phyloP scores from a whole-genome alignment of 768 basidiomycete genomes.

The Leccinum fibrillosum region DNA sequence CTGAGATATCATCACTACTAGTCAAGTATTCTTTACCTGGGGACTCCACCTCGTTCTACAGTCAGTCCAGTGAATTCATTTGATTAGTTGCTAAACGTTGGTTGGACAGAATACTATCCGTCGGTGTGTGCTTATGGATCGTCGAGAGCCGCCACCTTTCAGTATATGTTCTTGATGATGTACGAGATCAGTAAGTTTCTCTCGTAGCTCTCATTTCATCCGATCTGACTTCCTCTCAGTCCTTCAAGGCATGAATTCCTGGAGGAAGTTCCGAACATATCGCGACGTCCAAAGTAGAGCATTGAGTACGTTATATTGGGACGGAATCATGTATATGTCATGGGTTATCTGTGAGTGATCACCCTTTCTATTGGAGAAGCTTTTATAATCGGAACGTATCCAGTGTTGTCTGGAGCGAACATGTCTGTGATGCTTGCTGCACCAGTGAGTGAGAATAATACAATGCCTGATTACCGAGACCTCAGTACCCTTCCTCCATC shows the following conservation, averaged over 20 bases:
- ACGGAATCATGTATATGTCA: conserved; percentile 26
- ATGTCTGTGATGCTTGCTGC: conserved; percentile 15
- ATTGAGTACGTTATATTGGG: conserved; percentile 25
- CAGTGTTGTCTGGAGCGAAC: conserved; percentile 17
- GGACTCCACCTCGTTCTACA: conserved; percentile 14
- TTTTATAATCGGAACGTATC: not conserved
- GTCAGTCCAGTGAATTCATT: conserved; percentile 10
- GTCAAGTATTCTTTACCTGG: conserved; percentile 14
- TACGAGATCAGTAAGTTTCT: conserved; percentile 24
- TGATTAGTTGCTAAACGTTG: not conserved
- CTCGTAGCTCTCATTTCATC: not conserved
- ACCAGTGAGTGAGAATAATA: conserved; percentile 13
- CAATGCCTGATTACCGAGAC: not conserved
- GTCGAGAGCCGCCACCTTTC: conserved; percentile 12
- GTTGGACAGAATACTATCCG: conserved; percentile 16
- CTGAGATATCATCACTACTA: not conserved
- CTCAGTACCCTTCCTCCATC: not conserved
- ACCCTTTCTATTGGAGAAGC: not conserved
- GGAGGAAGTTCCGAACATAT: conserved; percentile 23
- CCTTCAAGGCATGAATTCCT: conserved; percentile 25
- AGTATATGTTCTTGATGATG: conserved; percentile 14
- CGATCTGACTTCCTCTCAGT: conserved; percentile 8
- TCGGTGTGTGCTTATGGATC: conserved; percentile 16
- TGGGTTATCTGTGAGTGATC: conserved; percentile 17
- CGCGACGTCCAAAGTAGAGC: conserved; percentile 13